Percentiles rank a stretch among this genome's conserved stretches.
These are phyloP conservation scores for Mucor lusitanicus DNA, from an alignment of 371 early-diverging fungal genomes.

Conservation along the genomic window DNA sequence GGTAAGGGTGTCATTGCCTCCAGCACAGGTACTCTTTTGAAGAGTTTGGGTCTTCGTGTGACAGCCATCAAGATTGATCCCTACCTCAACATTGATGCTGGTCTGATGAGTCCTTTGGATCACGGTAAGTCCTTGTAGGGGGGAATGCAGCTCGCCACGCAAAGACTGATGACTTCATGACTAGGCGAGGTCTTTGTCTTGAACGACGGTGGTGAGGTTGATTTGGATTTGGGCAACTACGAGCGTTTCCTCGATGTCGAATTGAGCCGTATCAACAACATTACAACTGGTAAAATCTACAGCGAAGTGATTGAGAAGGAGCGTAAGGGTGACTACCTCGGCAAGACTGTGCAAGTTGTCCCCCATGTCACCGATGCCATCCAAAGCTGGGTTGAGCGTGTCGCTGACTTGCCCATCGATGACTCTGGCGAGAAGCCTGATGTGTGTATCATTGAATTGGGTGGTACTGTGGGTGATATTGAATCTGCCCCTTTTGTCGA, in stretches of 20 bases:
- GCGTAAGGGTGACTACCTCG: conserved; percentile 95
- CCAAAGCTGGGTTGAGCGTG: conserved; percentile 96
- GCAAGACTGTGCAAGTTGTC: conserved; percentile 98
- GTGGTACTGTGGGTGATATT: conserved; percentile 99
- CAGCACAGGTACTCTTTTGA: conserved; percentile 94
- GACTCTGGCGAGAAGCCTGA: conserved; percentile 87
- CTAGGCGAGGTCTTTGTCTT: conserved; percentile 98
- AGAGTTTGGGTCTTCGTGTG: conserved; percentile 91
- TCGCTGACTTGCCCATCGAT: conserved; percentile 87
- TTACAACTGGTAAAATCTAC: conserved; percentile 99
- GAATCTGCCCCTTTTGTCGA: conserved; percentile 99
- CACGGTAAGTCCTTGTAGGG: conserved; percentile 73
- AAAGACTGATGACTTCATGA: neutral
- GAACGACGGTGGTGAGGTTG: conserved; percentile 99
- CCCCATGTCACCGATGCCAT: conserved; percentile 98
- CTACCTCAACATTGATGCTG: conserved; percentile 99
- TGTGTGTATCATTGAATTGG: conserved; percentile 98
- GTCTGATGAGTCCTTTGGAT: conserved; percentile 96
- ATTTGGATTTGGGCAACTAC: conserved; percentile 99
- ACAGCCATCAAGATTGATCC: conserved; percentile 99
- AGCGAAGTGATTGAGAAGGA: conserved; percentile 90
- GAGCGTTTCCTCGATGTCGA: conserved; percentile 97
- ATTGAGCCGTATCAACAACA: conserved; percentile 94
- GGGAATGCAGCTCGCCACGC: no score
- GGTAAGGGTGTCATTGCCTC: conserved; percentile 99